Evolutionary conservation across 805 yeast genomes (phyloP), one percentile per base, ranked within the genome.

Genomic region (Yarrowia sp.): DNA sequence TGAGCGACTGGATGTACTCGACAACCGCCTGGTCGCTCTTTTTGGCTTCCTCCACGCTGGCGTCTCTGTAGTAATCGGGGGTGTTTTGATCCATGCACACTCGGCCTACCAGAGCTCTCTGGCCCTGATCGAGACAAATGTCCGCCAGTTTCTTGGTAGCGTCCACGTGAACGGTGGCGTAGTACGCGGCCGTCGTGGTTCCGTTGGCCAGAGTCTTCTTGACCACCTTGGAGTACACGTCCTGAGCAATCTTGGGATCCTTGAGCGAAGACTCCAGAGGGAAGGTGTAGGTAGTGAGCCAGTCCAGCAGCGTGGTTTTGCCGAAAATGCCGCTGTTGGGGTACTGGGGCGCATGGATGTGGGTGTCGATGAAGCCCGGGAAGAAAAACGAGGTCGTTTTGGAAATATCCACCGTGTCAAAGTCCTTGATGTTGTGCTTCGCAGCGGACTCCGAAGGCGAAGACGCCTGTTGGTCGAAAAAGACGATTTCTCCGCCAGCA

Each of bases 11-110:
- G 43, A 91, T 81, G 74, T 88, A 87, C 10, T 84, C 80, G 3
- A 90, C 82, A 2, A 92, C 86, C 6, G 80, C 77, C 15, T 79
- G 70, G 70, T 90, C 90, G 4, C 87, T 82, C 19, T 77, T 73
- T 49, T 87, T 75, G 43, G 90, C 84, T 44, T 84, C 86, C 33
- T 85, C 84, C 6, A 80, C 73, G 8, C 86, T 79, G 73, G 91
- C 93, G 38, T 74, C 73, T 50, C 80, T 76, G 76, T 91, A 86
- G 75, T 85, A 89, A 38, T 84, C 88, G 0, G 95, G 96, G 0
- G 91, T 85, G 78, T 91, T 88, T 70, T 85, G 84, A 75, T 92
- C 89, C 98, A 95, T 95, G 76, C 98, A 95, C 20, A 92, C 97
- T 73, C 94, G 88, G 4, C 99, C 99, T 44, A 95, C 86, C 66